These are phyloP conservation scores for Tetracladium setigerum DNA, from an alignment of 495 filamentous ascomycete species.

Conservation along the genomic window DNA sequence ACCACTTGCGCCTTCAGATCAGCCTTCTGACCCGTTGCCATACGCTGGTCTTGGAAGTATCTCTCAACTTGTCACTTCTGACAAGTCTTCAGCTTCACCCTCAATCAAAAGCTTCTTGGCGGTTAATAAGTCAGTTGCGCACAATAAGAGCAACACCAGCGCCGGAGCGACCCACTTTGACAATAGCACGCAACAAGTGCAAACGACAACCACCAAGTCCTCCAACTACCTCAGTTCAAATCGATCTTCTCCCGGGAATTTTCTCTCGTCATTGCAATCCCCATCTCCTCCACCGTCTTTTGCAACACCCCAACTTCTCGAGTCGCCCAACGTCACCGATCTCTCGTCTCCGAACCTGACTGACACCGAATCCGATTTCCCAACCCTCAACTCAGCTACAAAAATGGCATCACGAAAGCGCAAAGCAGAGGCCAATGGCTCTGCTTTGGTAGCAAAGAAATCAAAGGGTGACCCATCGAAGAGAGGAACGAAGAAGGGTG, in stretches of 20 bases:
- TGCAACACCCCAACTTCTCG: not conserved
- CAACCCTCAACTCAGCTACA: no score
- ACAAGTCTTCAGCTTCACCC: not conserved
- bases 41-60: no score
- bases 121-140: constrained; percentile 7
- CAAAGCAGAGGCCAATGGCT: not conserved
- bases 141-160: not conserved
- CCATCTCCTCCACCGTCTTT: not conserved
- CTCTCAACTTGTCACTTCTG: no score
- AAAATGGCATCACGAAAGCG: constrained; percentile 8
- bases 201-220: no score
- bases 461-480: constrained; percentile 3
- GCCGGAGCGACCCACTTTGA: no score
- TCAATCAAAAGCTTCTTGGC: constrained; percentile 13
- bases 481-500: not conserved
- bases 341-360: no score
- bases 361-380: no score
- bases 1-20: no score
- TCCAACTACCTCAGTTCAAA: not conserved
- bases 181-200: no score
- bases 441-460: not conserved
- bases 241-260: not conserved
- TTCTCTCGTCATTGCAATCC: not conserved
- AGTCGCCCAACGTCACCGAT: no score
- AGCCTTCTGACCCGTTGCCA: no score